Base-by-base conservation (phyloP, 2,329 filamentous ascomycete genomes). In the Aspergillus hiratsukae region DNA sequence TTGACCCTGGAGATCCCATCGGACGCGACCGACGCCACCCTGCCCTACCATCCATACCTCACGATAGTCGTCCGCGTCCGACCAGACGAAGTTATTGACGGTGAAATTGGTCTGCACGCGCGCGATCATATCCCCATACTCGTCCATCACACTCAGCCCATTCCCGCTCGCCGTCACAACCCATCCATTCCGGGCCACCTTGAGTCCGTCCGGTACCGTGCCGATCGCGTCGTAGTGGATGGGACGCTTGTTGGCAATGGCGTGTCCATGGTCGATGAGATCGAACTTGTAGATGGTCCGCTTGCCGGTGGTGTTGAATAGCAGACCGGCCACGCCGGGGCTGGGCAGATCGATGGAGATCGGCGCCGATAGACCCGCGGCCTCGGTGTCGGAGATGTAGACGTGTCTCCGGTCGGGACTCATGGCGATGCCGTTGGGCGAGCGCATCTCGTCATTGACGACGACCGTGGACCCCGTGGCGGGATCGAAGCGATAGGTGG, bases 71-170 rank as follows among this genome's bases (percentile, higher is more conserved):
- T 48, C 25, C 11, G 25, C 43, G 40, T 48, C 43, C 7, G 51
- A 21, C 51, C 51, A 53, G 28, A 53, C 19, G 27, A 53, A 53
- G 11, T 53, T 45, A 5, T 45, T 45, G 8, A 55, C 53, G 3
- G 48, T 55, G 40, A 55, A 55, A 40, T 55, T 55, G 1, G 41
- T 48, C 53, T 55, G 53, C 28, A 55, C 53, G 4, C 53, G 37
- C 21, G 45, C 41, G 10, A 55, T 43, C 53, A 55, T 51, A 11
- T 37, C 48, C 1, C 53, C 53, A 23, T 50, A 46, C 21, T 55
- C 48, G 21, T 55, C 53, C 53, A 55, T 51, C 27, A 55, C 53
- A 8, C 41, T 50, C 14, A 55, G 14, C 5, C 53, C 53, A 17
- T 51, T 45, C 7, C 53, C 53, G 9, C 40, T 48, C 14, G 53